Base-by-base conservation (phyloP, 2,329 filamentous ascomycete species). In the Cadophora sp. region DNA sequence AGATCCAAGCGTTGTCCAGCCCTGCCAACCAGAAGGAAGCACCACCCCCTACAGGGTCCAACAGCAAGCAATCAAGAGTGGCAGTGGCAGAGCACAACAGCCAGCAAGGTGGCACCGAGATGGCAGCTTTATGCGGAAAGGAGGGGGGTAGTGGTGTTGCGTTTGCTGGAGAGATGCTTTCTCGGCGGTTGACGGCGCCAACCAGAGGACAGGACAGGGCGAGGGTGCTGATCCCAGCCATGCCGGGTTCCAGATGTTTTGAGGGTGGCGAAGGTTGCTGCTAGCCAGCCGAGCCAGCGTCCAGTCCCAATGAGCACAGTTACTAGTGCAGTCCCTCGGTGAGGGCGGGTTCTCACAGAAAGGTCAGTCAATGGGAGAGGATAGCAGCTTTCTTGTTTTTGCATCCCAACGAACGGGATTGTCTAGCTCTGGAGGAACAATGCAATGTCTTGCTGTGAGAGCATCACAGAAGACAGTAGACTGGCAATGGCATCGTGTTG, bases 81-180 rank as follows among this genome's bases (percentile, higher is more conserved):
- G 48, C 46, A 31, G 46, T 14, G 22, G 34, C 55, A 58, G 55
- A 37, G 31, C 55, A 37, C n/a, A 11, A 40, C 31, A 58, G 31
- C 55, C 51, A 55, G 27, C 50, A 53, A 27, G 50, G 50, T 53
- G 27, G 27, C 29, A 56, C 29, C 27, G 53, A 34, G 34, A 55
- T 43, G 61, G 65, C 43, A 64, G 43, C 43, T 67, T 67, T 64
- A 67, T 68, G 62, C 66, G 66, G 62, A 16, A 55, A n/a, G 27
- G 27, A 34, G 53, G 27, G 51, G 34, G 14, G 34, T 12, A 37
- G 51, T 40, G 60, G 29, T 50, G 31, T 19, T 24, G 34, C 43
- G 51, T 56, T 56, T 64, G 62, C 62, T 34, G 19, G 56, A 63
- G 59, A 61, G 29, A 43, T 43, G 40, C 40, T 43, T 64, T 46